A percentile compares a stretch with the other conserved stretches of the same genome.
Evolutionary conservation across 805 yeast genomes (phyloP).

Genomic region (Brettanomyces anomalus): DNA sequence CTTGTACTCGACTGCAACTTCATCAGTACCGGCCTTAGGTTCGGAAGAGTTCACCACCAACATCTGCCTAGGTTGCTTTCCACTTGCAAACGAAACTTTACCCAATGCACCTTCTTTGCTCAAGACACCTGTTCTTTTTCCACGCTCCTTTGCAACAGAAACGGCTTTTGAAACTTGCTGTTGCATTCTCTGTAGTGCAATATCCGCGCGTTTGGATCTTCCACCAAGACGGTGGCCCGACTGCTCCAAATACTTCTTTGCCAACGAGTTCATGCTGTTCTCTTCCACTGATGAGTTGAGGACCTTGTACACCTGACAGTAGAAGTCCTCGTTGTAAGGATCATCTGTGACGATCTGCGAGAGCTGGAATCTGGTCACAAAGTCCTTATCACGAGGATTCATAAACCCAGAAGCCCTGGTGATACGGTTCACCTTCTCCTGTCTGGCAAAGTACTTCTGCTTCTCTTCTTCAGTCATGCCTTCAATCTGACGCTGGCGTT

Average conservation of each 20-base stretch:
- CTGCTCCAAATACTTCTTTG: slow-evolving; percentile 84
- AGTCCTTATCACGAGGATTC: slow-evolving; percentile 96
- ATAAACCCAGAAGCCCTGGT: slow-evolving; percentile 83
- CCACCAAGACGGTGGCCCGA: slow-evolving; percentile 89
- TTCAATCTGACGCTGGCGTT: slow-evolving; percentile 25
- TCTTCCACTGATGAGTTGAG: slow-evolving; percentile 51
- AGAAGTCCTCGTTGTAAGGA: slow-evolving; percentile 95
- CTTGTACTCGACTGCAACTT: slow-evolving; percentile 24
- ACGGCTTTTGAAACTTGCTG: slow-evolving; percentile 97
- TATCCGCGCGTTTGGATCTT: slow-evolving; percentile 72
- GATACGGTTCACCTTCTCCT: slow-evolving; percentile 66
- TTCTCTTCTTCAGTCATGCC: slow-evolving; percentile 65
- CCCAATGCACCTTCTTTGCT: slow-evolving; percentile 83
- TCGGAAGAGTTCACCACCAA: slow-evolving; percentile 43
- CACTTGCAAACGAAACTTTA: slow-evolving; percentile 67
- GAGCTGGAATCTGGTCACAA: slow-evolving; percentile 86
- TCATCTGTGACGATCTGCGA: slow-evolving; percentile 95
- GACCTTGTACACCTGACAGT: slow-evolving; percentile 83
- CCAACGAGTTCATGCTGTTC: slow-evolving; percentile 68
- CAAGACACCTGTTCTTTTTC: slow-evolving; percentile 53
- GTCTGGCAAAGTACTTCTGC: slow-evolving; percentile 56
- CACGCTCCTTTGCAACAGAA: slow-evolving; percentile 79
- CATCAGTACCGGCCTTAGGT: slow-evolving; percentile 12
- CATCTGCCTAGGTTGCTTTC: slow-evolving; percentile 83
- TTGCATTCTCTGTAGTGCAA: slow-evolving; percentile 94